These are phyloP conservation scores for Chimonanthus praecox DNA, from an alignment of 164 flowering plant genomes.

Conservation along the genomic window DNA sequence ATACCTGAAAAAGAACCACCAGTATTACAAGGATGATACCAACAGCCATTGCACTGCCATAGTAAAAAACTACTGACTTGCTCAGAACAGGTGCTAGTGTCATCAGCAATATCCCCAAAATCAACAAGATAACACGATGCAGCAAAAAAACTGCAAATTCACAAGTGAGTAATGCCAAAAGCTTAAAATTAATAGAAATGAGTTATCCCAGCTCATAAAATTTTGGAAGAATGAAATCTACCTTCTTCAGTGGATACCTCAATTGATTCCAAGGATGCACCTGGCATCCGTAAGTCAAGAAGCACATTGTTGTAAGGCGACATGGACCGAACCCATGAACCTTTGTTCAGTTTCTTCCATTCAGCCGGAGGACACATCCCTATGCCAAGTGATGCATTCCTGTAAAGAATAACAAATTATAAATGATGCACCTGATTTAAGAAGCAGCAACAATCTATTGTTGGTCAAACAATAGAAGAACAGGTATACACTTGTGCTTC, in stretches of 20 bases:
- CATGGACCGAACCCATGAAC: slow-evolving; percentile 60
- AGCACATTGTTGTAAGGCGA: slow-evolving; percentile 81
- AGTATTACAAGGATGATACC: slow-evolving; percentile 79
- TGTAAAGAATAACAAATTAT: slow-evolving; percentile 19
- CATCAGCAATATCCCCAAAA: slow-evolving; percentile 50
- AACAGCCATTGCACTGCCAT: slow-evolving; percentile 78
- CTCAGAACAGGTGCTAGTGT: slow-evolving; percentile 57
- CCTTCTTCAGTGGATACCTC: slow-evolving; percentile 81
- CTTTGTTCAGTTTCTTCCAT: slow-evolving; percentile 80
- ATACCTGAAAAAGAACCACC: slow-evolving; percentile 88
- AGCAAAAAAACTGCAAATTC: slow-evolving; percentile 55
- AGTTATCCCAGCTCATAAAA: neutral
- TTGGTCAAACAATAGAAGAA: no score
- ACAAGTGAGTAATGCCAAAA: slow-evolving; percentile 3
- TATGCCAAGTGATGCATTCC: slow-evolving; percentile 63
- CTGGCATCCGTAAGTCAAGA: slow-evolving; percentile 57
- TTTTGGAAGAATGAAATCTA: slow-evolving; percentile 13
- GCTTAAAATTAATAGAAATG: neutral
- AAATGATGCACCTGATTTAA: no score
- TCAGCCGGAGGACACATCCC: slow-evolving; percentile 71
- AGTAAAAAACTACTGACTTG: slow-evolving; percentile 68
- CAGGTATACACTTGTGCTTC: no score
- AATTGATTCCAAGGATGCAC: slow-evolving; percentile 29
- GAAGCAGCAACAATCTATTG: no score
- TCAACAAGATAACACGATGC: slow-evolving; percentile 55